These are phyloP conservation scores for Colletotrichum camelliae DNA, from an alignment of 2,329 filamentous ascomycete species.

Conservation along the genomic window DNA sequence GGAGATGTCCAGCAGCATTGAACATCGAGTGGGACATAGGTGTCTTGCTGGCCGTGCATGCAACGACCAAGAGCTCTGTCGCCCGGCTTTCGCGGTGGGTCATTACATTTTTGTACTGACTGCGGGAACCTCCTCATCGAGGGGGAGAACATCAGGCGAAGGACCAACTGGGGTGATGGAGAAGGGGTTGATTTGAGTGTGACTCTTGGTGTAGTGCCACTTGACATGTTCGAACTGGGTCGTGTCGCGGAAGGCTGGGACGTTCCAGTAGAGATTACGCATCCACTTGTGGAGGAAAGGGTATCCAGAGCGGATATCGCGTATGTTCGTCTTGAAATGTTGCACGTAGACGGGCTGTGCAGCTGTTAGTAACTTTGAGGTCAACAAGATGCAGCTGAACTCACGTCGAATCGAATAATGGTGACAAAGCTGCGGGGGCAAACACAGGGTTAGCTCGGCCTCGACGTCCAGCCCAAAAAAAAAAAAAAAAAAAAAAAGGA, in stretches of 20 bases:
- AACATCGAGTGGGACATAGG: background rate
- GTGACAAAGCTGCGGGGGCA: slow-evolving; percentile 63
- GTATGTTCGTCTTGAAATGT: slow-evolving; percentile 87
- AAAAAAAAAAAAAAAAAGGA: background rate
- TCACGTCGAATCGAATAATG: slow-evolving; percentile 72
- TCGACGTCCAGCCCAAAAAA: background rate
- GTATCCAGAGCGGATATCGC: slow-evolving; percentile 84
- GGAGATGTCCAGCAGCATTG: background rate
- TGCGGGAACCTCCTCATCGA: slow-evolving; percentile 78
- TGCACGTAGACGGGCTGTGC: slow-evolving; percentile 75
- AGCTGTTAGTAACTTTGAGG: background rate
- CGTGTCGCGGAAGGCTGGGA: slow-evolving; percentile 78
- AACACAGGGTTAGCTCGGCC: background rate
- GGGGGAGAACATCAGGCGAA: slow-evolving; percentile 77
- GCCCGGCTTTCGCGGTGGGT: background rate
- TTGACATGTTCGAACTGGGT: slow-evolving; percentile 97
- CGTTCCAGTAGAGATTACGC: slow-evolving; percentile 83
- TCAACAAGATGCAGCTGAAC: slow-evolving; percentile 15
- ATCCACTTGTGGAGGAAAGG: slow-evolving; percentile 83
- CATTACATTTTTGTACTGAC: slow-evolving; percentile 32
- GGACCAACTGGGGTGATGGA: slow-evolving; percentile 87
- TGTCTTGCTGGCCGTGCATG: background rate
- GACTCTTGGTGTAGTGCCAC: slow-evolving; percentile 69
- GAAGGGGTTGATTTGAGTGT: slow-evolving; percentile 70
- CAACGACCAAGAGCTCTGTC: no score